A percentile compares a stretch with the other conserved stretches of the same genome.
Evolutionary conservation across 108 stramenopile genomes (phyloP).

Genomic region (Cylindrotheca closterium): DNA sequence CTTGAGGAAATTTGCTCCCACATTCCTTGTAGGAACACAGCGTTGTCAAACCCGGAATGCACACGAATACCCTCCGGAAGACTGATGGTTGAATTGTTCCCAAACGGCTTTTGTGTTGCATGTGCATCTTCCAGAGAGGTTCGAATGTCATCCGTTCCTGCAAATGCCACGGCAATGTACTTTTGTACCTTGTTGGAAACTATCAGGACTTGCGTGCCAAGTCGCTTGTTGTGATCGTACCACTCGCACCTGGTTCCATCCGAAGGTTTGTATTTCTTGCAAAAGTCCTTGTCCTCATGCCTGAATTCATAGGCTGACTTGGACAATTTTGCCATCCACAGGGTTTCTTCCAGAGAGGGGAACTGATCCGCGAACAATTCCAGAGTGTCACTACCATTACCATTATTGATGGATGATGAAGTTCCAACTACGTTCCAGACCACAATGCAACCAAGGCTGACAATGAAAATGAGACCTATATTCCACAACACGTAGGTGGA

Average conservation of each 20-base stretch:
- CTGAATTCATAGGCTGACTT: conserved; percentile 36
- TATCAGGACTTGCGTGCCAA: conserved; percentile 73
- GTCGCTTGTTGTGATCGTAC: conserved; percentile 59
- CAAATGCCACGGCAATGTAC: conserved; percentile 75
- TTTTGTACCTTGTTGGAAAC: conserved; percentile 29
- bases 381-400: too few relatives aligned
- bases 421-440: too few relatives aligned
- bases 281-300: conserved; percentile 15
- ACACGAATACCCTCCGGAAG: conserved; percentile 36
- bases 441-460: too few relatives aligned
- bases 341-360: conserved; percentile 37
- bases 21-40: conserved; percentile 61
- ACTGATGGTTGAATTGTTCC: conserved; percentile 34
- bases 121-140: conserved; percentile 73
- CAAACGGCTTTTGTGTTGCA: conserved; percentile 58
- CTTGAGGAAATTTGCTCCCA: conserved; percentile 37
- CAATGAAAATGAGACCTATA: too few relatives aligned
- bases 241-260: conserved; percentile 52
- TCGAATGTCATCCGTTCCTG: conserved; percentile 78
- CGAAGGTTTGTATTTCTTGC: conserved; percentile 3
- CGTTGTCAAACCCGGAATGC: conserved; percentile 80
- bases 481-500: too few relatives aligned
- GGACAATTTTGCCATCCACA: conserved; percentile 43
- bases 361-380: conserved; percentile 21
- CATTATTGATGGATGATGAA: too few relatives aligned